A percentile compares a stretch with the other conserved stretches of the same genome.
Evolutionary conservation across 2,329 filamentous ascomycete genomes (phyloP).

Genomic region (Thelonectria discophora): DNA sequence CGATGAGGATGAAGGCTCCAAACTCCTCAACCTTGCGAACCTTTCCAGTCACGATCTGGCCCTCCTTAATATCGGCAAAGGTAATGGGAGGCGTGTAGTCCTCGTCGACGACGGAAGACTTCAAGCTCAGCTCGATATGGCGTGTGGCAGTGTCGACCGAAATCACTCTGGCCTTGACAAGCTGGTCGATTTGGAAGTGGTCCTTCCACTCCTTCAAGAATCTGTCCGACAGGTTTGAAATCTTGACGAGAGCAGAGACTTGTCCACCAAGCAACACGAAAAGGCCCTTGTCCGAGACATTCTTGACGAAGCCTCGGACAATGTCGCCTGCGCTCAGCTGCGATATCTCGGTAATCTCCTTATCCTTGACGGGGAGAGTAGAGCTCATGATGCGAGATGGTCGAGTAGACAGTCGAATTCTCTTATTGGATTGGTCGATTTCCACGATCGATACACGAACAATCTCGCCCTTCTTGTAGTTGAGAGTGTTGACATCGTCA

Average conservation of each 20-base stretch:
- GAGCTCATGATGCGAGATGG: slow-evolving; percentile 92
- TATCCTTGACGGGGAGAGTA: slow-evolving; percentile 80
- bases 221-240: slow-evolving; percentile 87
- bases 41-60: slow-evolving; percentile 87
- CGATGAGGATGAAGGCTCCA: slow-evolving; percentile 91
- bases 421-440: slow-evolving; percentile 86
- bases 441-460: slow-evolving; percentile 86
- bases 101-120: slow-evolving; percentile 82
- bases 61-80: slow-evolving; percentile 79
- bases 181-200: slow-evolving; percentile 84
- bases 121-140: slow-evolving; percentile 86
- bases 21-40: slow-evolving; percentile 95
- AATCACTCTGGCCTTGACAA: slow-evolving; percentile 87
- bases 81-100: slow-evolving; percentile 78
- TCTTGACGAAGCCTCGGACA: slow-evolving; percentile 90
- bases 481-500: slow-evolving; percentile 77
- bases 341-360: slow-evolving; percentile 75
- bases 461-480: slow-evolving; percentile 84
- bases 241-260: slow-evolving; percentile 82
- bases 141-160: slow-evolving; percentile 72
- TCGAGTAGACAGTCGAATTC: slow-evolving; percentile 79
- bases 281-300: slow-evolving; percentile 86
- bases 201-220: slow-evolving; percentile 97
- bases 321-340: slow-evolving; percentile 81
- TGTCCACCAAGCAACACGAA: slow-evolving; percentile 86